Base-by-base conservation (phyloP, 345 rosid genomes). In the Brassica cretica region DNA sequence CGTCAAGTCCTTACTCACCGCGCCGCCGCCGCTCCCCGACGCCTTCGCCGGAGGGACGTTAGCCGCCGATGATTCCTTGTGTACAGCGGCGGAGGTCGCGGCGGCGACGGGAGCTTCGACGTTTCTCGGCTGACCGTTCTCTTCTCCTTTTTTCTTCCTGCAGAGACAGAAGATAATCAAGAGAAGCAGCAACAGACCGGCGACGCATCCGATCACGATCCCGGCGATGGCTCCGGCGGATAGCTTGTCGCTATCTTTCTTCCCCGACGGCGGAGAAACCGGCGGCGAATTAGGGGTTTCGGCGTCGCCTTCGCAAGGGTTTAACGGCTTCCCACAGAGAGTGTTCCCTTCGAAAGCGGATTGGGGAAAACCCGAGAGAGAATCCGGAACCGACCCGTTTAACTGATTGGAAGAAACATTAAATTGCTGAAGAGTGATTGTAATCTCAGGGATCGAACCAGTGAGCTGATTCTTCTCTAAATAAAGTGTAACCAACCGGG, bases 211-310 rank as follows among this genome's bases (percentile, higher is more conserved):
- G 64, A 88, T 72, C 2, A 85, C 95, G 14, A 94, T 92, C 9
- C 91, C 97, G 6, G 84, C 93, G 69, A 94, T 86, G 10, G 91
- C 95, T 71, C 90, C 95, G 21, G 88, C 80, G 0, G 92, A 87
- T 74, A 92, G 71, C 18, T 84, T 86, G 65, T 41, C 60, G 8
- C 6, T 76, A 21, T 71, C 59, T 49, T 68, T 79, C 11, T 73
- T 68, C 51, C 19, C 69, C 18, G 74, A 0, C 15, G 53, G 4
- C 16, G 55, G 55, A 14, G 55, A 49, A 44, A 44, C 51, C 10
- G 81, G 5, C 0, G 77, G 15, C 1, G 16, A 4, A 12, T 10
- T 51, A 0, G 82, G 77, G 11, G 71, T 77, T 2, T 46, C 62
- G 0, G 70, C 81, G 3, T 24, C 84, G 44, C 0, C 61, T 7